Evolutionary conservation across 495 filamentous ascomycete species (phyloP).

Genomic region (Clavariopsis aquatica): DNA sequence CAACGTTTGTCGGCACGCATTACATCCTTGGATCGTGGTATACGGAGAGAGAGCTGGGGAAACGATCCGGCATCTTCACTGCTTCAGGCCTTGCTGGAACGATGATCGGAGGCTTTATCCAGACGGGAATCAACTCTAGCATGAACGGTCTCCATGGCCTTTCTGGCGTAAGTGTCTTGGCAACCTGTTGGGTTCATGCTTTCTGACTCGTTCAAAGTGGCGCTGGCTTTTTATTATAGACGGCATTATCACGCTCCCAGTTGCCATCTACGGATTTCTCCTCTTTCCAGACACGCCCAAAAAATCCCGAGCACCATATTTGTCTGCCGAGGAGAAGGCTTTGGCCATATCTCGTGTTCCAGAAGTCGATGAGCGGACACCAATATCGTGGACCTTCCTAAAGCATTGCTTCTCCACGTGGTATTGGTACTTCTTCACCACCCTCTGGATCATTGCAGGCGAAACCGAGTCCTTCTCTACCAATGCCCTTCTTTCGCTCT

Average conservation of each 20-base stretch:
- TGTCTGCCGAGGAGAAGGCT: constrained; percentile 35
- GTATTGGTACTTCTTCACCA: constrained; percentile 36
- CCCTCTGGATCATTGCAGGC: constrained; percentile 39
- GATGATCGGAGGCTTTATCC: constrained; percentile 58
- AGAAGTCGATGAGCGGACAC: constrained; percentile 32
- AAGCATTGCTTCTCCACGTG: constrained; percentile 36
- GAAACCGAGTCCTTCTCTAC: constrained; percentile 36
- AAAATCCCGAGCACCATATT: constrained; percentile 54
- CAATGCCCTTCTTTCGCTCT: constrained; percentile 39
- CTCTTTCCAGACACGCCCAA: constrained; percentile 63
- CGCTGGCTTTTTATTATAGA: constrained; percentile 64
- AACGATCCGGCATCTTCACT: constrained; percentile 55
- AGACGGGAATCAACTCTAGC: constrained; percentile 58
- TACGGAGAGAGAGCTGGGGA: constrained; percentile 63
- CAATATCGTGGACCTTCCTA: constrained; percentile 31
- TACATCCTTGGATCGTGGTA: constrained; percentile 72
- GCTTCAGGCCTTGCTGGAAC: constrained; percentile 46
- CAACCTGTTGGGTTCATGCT: no score
- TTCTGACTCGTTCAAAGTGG: no score
- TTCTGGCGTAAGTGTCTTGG: constrained; percentile 2
- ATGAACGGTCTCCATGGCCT: constrained; percentile 56
- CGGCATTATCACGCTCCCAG: constrained; percentile 41
- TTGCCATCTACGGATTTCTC: constrained; percentile 57
- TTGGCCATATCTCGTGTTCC: constrained; percentile 36
- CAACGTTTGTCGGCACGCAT: constrained; percentile 64